Evolutionary conservation across 1,139 yeast species (phyloP), one percentile per base, ranked within the genome.

Genomic region (Lodderomyces pseudojiufengensis): DNA sequence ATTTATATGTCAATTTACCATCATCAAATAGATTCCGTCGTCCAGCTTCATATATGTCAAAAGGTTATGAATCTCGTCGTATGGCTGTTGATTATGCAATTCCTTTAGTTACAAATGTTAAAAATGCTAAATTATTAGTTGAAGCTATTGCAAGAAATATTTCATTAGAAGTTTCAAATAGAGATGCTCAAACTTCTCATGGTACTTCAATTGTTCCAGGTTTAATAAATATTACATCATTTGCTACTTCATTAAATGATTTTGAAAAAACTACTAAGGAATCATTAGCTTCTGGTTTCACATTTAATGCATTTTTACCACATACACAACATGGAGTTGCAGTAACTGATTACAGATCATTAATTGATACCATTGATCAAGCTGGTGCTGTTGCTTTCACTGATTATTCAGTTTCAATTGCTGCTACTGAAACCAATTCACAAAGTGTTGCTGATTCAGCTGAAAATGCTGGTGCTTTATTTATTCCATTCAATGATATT

Each of bases 51-150:
- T 94, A 92, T 67, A 88, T 92, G 77, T 86, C 96, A 25, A 88
- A 86, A 71, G 99, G 98, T 62, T 94, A 94, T 75, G 83, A 80
- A 65, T 86, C 97, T 38, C 95, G 99, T 76, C 94, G 99, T 74
- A 85, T 94, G 97, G 98, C 99, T 50, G 97, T 94, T 49, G 99
- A 94, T 65, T 94, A 86, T 61, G 90, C 97, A 37, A 86, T 94
- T 59, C 99, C 99, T 36, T 76, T 94, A 62, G 96, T 94, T 36
- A 92, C 99, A 49, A 94, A 94, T 59, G 98, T 92, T 50, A 94
- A 94, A 70, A 82, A 92, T 71, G 99, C 99, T 46, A 94, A 94
- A 68, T 73, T 94, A 50, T 75, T 94, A 64, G 83, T 92, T 50
- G 97, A 92, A 67, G 98, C 98, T 12, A 66, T 94, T 51, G 76